Percentiles rank a stretch among this genome's conserved stretches.
phyloP scores from a whole-genome alignment of 345 rosid species.

The Mangifera indica region DNA sequence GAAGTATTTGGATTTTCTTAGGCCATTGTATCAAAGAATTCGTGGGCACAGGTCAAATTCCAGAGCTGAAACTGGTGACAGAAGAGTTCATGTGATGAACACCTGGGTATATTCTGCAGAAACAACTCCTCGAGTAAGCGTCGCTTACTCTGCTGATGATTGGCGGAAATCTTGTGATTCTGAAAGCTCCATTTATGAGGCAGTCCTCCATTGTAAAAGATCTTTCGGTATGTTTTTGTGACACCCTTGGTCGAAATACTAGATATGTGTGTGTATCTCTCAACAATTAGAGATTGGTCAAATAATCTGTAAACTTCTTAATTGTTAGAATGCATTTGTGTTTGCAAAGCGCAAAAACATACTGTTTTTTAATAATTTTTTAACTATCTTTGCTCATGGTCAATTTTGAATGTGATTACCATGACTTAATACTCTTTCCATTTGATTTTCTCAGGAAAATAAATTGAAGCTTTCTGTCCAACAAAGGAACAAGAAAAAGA shows the following conservation, averaged over 20 bases:
- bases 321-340: too few relatives aligned
- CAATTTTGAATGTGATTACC: constrained; percentile 5
- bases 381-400: not conserved
- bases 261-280: too few relatives aligned
- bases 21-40: constrained; percentile 61
- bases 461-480: constrained; percentile 20
- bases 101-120: constrained; percentile 54
- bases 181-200: constrained; percentile 86
- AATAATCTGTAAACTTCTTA: too few relatives aligned
- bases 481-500: not conserved
- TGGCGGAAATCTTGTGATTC: constrained; percentile 85
- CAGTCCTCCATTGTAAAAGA: constrained; percentile 95
- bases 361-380: not conserved
- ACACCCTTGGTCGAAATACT: too few relatives aligned
- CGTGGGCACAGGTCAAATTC: constrained; percentile 45
- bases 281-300: too few relatives aligned
- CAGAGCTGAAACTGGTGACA: constrained; percentile 33
- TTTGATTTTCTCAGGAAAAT: constrained; percentile 41
- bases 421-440: constrained; percentile 20
- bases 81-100: constrained; percentile 34
- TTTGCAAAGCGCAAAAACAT: too few relatives aligned
- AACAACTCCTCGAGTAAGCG: constrained; percentile 69
- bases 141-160: constrained; percentile 53
- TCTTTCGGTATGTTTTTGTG: constrained; percentile 85
- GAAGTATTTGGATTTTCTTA: constrained; percentile 70